These are phyloP conservation scores for Russula abietina DNA, from an alignment of 768 basidiomycete species.

Conservation along the genomic window DNA sequence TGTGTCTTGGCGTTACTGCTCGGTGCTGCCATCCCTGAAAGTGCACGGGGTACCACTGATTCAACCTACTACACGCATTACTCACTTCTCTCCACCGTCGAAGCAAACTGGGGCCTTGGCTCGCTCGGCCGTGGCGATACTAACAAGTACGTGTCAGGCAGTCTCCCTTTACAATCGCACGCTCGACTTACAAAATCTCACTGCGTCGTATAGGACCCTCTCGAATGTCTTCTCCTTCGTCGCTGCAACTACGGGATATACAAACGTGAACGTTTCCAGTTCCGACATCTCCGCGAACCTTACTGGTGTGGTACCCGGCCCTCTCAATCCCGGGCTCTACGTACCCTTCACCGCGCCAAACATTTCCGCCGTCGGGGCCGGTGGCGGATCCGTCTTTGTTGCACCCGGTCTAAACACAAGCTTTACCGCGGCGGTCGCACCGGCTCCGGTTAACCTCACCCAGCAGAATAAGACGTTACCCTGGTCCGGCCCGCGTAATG, in stretches of 20 bases:
- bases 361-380: conserved; percentile 36
- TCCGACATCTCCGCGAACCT: conserved; percentile 34
- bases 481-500: not conserved
- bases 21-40: conserved; percentile 41
- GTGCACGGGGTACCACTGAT: conserved; percentile 43
- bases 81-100: conserved; percentile 47
- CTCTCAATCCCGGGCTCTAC: conserved; percentile 38
- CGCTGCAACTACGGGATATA: conserved; percentile 42
- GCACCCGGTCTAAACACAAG: conserved; percentile 32
- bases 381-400: conserved; percentile 39
- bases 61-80: conserved; percentile 56
- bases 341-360: conserved; percentile 44
- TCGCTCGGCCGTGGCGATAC: conserved; percentile 55
- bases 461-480: conserved; percentile 28
- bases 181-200: not conserved
- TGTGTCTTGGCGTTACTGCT: conserved; percentile 41
- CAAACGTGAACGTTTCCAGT: conserved; percentile 32
- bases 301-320: conserved; percentile 39
- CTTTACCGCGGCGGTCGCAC: conserved; percentile 29
- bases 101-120: conserved; percentile 57
- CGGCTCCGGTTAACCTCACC: conserved; percentile 38
- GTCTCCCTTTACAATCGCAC: not conserved
- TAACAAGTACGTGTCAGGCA: conserved; percentile 35
- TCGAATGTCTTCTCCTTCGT: conserved; percentile 51
- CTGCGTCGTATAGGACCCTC: conserved; percentile 26